Evolutionary conservation across 768 basidiomycete genomes (phyloP), one percentile per base, ranked within the genome.

Genomic region (Xerocomus potaroensis): DNA sequence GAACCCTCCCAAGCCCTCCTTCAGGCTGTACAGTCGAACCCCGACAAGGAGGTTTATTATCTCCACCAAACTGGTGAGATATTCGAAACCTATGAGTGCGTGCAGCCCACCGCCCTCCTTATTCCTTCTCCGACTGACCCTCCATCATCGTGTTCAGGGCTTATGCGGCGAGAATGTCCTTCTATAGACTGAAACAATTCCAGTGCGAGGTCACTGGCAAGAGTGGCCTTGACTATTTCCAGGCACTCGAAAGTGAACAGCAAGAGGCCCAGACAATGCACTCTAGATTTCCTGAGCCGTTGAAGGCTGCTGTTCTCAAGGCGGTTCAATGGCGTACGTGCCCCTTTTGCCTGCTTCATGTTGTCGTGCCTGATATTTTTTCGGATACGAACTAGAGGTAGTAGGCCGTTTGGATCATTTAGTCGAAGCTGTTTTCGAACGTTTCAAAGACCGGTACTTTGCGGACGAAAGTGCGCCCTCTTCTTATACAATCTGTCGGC

Each of bases 201-300:
- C 91, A 95, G 63, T 98, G 95, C 65, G 95, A 97, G 72, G 91
- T 94, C 60, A 92, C 91, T 27, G 92, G 94, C 68, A 95, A 92
- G 72, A 87, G 89, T 55, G 84, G 85, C 45, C 77, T 98, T 44
- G 87, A 91, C 72, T 99, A 92, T 70, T 96, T 94, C 67, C 83
- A 91, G 61, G 96, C 96, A 19, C 75, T 94, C 36, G 84, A 91
- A 57, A 93, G 90, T 48, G 96, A 99, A 68, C 81, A 78, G 49
- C 82, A 84, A 57, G 96, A 98, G 70, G 89, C 89, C 26, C 77
- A 84, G 47, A 88, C 86, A 23, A 78, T 97, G 67, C 92, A 98
- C 64, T 79, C 86, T 35, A 78, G 91, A 59, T 97, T 99, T 69
- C 91, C 95, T 14, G 86, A 91, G 63, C 83, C 84, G 50, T 82